phyloP scores from a whole-genome alignment of 2,329 filamentous ascomycete species.

The Penicillium sp. region DNA sequence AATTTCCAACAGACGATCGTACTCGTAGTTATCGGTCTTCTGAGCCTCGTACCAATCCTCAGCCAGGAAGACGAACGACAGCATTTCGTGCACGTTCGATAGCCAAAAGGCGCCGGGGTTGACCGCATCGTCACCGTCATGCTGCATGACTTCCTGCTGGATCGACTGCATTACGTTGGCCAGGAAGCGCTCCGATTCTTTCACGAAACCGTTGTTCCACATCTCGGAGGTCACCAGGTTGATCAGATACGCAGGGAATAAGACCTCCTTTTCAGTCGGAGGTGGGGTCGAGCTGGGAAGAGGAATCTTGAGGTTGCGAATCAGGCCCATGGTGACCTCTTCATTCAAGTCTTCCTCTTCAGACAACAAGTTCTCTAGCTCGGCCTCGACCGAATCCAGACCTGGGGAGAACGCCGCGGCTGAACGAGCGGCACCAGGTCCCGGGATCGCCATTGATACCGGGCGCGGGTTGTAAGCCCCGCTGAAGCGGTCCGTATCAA shows the following conservation, averaged over 20 bases:
- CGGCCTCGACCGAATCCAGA: constrained; percentile 86
- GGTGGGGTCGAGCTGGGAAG: constrained; percentile 78
- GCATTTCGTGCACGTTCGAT: constrained; percentile 98
- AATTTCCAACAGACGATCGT: constrained; percentile 93
- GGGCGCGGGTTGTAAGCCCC: constrained; percentile 88
- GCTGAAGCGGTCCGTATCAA: constrained; percentile 84
- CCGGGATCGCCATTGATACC: constrained; percentile 83
- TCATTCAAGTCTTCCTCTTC: constrained; percentile 96
- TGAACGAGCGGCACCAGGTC: constrained; percentile 54
- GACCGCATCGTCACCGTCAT: constrained; percentile 94
- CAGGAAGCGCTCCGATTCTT: constrained; percentile 97
- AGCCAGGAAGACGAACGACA: constrained; percentile 97
- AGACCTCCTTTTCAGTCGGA: constrained; percentile 94
- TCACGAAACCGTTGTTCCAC: constrained; percentile 99
- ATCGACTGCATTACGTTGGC: constrained; percentile 99
- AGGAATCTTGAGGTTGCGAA: constrained; percentile 94
- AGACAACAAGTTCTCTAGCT: constrained; percentile 86
- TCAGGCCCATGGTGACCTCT: constrained; percentile 92
- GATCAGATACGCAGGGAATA: constrained; percentile 98
- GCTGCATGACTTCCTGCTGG: constrained; percentile 98
- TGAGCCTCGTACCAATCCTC: constrained; percentile 99
- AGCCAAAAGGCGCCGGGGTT: constrained; percentile 98
- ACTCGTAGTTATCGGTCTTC: constrained; percentile 99
- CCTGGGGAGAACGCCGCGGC: constrained; percentile 73
- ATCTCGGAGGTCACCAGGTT: constrained; percentile 98